Percentiles rank a stretch among this genome's conserved stretches.
These are phyloP conservation scores for Ophiostoma populinum DNA, from an alignment of 2,329 filamentous ascomycete species.

Conservation along the genomic window DNA sequence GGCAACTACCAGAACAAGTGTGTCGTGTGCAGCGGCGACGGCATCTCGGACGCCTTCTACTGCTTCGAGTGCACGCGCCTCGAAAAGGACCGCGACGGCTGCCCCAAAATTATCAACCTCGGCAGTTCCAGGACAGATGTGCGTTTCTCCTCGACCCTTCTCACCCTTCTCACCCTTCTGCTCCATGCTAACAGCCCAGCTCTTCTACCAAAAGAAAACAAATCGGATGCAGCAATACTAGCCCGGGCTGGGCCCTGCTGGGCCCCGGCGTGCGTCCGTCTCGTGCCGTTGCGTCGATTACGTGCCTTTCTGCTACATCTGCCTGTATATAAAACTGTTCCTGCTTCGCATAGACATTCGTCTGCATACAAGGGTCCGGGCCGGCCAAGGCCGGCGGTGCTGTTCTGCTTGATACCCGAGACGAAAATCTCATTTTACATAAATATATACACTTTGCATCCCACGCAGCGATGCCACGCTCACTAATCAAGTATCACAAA, in stretches of 20 bases:
- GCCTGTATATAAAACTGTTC: too few species aligned
- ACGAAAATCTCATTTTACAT: too few species aligned
- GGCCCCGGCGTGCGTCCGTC: conserved; percentile 18
- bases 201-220: conserved; percentile 51
- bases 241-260: conserved; percentile 28
- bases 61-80: conserved; percentile 96
- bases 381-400: too few species aligned
- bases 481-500: too few species aligned
- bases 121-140: conserved; percentile 91
- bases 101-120: conserved; percentile 97
- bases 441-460: too few species aligned
- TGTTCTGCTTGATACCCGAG: too few species aligned
- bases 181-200: conserved; percentile 18
- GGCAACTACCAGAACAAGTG: conserved; percentile 99
- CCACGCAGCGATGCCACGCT: too few species aligned
- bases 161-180: not conserved
- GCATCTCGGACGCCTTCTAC: conserved; percentile 96
- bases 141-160: conserved; percentile 20
- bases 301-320: not conserved
- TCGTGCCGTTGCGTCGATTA: not conserved
- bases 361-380: too few species aligned
- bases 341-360: not conserved
- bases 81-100: conserved; percentile 93
- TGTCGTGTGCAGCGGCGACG: conserved; percentile 88
- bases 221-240: conserved; percentile 43